A percentile compares a stretch with the other conserved stretches of the same genome.
Evolutionary conservation across 2,329 filamentous ascomycete species (phyloP).

Genomic region (Fusarium fracticaudum): DNA sequence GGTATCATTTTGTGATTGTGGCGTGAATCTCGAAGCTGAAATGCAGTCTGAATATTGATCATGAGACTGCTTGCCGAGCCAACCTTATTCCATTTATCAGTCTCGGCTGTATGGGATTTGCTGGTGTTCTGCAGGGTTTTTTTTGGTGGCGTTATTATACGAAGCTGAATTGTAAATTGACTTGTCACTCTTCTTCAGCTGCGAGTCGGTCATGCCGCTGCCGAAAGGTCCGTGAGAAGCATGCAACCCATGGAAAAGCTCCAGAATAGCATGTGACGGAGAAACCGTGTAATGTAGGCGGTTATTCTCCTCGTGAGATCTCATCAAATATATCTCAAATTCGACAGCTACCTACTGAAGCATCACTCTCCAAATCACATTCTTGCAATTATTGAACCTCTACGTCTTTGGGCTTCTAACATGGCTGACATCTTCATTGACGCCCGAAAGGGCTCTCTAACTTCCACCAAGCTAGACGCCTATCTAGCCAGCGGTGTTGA

Average conservation of each 20-base stretch:
- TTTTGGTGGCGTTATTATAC: not conserved
- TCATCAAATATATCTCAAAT: not conserved
- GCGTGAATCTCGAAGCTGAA: not conserved
- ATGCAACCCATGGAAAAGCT: accelerated
- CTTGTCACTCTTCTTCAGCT: not conserved
- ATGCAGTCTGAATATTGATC: not conserved
- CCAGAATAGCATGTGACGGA: not conserved
- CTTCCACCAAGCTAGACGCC: not conserved
- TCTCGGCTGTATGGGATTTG: not conserved
- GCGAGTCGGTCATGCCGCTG: not conserved
- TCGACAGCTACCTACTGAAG: not conserved
- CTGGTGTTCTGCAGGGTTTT: no score
- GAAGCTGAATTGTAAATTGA: not conserved
- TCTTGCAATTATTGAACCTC: accelerated
- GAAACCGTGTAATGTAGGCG: not conserved
- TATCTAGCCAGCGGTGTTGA: not conserved
- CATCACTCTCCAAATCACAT: no score
- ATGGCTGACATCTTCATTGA: not conserved
- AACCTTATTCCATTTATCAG: not conserved
- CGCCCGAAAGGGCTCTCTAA: not conserved
- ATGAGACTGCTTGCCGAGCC: not conserved
- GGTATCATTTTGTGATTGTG: not conserved
- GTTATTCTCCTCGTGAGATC: not conserved
- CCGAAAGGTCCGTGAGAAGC: not conserved
- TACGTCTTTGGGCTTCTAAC: not conserved